Evolutionary conservation across 1,284 basidiomycete species (phyloP), one percentile per base, ranked within the genome.

Genomic region (Inonotus hispidus): DNA sequence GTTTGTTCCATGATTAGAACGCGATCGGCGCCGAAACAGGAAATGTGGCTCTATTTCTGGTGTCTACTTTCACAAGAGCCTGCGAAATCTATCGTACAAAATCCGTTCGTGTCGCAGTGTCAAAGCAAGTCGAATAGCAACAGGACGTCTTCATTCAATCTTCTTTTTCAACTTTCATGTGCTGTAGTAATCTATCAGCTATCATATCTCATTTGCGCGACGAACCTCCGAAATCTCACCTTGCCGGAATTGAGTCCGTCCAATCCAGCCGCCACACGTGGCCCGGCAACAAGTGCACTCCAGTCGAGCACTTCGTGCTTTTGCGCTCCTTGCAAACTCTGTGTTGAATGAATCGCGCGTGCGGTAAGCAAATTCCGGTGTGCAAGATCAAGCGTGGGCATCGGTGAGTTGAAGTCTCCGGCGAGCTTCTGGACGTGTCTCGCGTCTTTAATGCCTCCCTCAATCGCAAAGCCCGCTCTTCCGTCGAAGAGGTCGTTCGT

Each of bases 381-480:
- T 23, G 87, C 88, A 52, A 85, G 77, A 69, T 95, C 90, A 65
- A 94, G 79, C 19, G 80, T 79, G 10, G 93, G 93, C 84, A 94
- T 87, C 0, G 92, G 92, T 11, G 88, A 83, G 66, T 92, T 87
- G 67, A 85, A 76, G 57, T 86, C 81, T 8, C 80, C 74, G 1
- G 82, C 79, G 13, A 90, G 75, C 43, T 76, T 77, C 61, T 84
- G 84, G 60, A 89, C 82, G 68, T 89, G 87, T 25, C 83, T 84
- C 0, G 85, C 83, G 70, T 95, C 93, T 68, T 93, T 93, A 68
- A 95, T 84, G n/a, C 93, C 94, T 16, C 92, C 91, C 41, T 88
- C 86, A 58, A 95, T 83, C n/a, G 87, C 79, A 71, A 96, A 95
- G n/a, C 93, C 94, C 43, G 79, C 78, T 8, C 81, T 78, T 19